phyloP scores from a whole-genome alignment of 371 early-diverging fungal genomes.

The Smittium culicis region DNA sequence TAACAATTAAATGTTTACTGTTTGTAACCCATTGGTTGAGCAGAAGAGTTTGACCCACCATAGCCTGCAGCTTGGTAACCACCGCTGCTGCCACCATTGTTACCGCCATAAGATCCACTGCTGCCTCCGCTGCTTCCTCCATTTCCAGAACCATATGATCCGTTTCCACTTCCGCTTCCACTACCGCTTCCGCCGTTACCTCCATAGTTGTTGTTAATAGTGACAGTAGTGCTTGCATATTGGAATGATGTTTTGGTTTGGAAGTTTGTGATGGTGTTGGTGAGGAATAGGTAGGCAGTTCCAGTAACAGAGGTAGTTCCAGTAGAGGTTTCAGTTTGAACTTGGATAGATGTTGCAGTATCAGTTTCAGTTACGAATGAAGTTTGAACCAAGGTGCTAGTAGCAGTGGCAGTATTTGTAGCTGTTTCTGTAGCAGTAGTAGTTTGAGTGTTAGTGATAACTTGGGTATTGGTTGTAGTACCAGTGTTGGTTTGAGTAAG shows the following conservation, averaged over 20 bases:
- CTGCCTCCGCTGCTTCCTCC: neutral
- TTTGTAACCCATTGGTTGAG: too few relatives aligned
- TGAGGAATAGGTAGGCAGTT: neutral
- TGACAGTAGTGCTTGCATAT: neutral
- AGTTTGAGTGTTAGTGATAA: neutral
- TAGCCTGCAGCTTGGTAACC: too few relatives aligned
- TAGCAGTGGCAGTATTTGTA: neutral
- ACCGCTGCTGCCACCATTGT: neutral
- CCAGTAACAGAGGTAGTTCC: neutral
- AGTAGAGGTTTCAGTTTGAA: neutral
- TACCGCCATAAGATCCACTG: neutral
- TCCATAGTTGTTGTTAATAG: neutral
- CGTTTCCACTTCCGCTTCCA: neutral
- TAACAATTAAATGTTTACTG: too few relatives aligned
- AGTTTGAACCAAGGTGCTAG: neutral
- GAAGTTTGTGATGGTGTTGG: neutral
- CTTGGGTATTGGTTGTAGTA: neutral
- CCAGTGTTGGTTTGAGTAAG: neutral
- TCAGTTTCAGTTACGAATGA: neutral
- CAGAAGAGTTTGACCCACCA: too few relatives aligned
- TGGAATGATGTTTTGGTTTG: neutral
- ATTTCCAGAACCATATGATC: neutral
- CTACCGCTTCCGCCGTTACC: neutral
- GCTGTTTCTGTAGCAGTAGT: neutral
- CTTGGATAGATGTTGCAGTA: neutral